Conservation (phyloP, 1,139 yeast genomes). For the Waltiozyma sp. region DNA sequence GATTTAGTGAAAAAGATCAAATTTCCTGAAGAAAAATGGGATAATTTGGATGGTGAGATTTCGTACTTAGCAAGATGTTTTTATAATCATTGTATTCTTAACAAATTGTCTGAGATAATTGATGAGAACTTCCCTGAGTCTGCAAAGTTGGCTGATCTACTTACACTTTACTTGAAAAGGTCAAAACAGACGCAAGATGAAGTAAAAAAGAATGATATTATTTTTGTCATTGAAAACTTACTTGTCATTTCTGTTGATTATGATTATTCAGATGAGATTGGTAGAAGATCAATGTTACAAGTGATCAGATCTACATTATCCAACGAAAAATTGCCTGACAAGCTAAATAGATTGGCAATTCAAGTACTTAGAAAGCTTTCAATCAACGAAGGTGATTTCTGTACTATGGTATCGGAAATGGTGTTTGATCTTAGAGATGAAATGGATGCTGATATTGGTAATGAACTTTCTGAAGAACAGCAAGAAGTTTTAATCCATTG, state of each 20-base stretch:
- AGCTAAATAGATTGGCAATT: conserved; percentile 45
- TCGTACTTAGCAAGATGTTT: conserved; percentile 63
- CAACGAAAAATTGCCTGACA: conserved; percentile 42
- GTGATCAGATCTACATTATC: conserved; percentile 54
- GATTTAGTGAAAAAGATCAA: conserved; percentile 50
- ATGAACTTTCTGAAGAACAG: conserved; percentile 21
- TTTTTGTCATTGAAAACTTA: conserved; percentile 69
- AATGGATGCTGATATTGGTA: conserved; percentile 24
- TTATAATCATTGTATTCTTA: conserved; percentile 50
- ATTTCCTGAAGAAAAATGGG: conserved; percentile 57
- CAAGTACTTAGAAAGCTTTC: conserved; percentile 62
- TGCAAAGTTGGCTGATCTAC: conserved; percentile 51
- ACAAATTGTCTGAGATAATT: conserved; percentile 41
- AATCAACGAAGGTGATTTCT: conserved; percentile 72
- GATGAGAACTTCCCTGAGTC: conserved; percentile 78
- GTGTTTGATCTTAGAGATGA: conserved; percentile 75
- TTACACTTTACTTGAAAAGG: conserved; percentile 40
- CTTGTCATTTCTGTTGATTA: conserved; percentile 56
- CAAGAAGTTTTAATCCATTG: conserved; percentile 50
- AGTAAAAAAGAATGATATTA: conserved; percentile 44
- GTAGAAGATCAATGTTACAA: conserved; percentile 72
- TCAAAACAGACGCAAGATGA: conserved; percentile 27
- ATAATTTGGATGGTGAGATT: conserved; percentile 59
- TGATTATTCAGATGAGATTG: conserved; percentile 87
- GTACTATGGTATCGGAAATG: conserved; percentile 76